Conservation (phyloP, 129 eudicot species). For the Tagetes patula region DNA sequence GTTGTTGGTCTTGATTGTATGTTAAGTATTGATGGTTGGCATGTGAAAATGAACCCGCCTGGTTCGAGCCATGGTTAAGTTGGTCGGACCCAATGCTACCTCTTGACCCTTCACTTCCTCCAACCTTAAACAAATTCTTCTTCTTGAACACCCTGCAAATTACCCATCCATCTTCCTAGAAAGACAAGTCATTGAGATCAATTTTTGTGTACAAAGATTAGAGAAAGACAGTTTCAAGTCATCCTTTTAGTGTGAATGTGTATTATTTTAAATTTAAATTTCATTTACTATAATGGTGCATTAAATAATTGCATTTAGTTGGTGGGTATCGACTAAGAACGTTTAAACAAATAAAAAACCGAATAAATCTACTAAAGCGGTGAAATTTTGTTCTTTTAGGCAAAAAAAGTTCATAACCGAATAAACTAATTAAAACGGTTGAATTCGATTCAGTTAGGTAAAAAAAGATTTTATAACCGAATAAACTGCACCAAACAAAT, state of each 20-base stretch:
- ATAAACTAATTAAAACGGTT: too few species aligned
- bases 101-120: slow-evolving; percentile 52
- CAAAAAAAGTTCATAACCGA: too few species aligned
- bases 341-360: too few species aligned
- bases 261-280: neutral
- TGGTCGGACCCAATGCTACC: slow-evolving; percentile 53
- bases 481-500: too few species aligned
- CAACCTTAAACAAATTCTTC: slow-evolving; percentile 82
- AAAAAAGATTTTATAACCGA: too few species aligned
- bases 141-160: slow-evolving; percentile 90
- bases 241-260: neutral
- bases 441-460: too few species aligned
- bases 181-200: neutral
- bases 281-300: too few species aligned
- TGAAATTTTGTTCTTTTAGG: too few species aligned
- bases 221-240: neutral
- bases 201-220: neutral
- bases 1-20: slow-evolving; percentile 42
- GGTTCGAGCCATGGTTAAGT: slow-evolving; percentile 41
- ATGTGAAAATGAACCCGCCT: slow-evolving; percentile 35
- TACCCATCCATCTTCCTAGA: slow-evolving; percentile 95
- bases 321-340: too few species aligned
- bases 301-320: too few species aligned
- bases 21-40: slow-evolving; percentile 45
- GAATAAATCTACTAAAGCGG: too few species aligned